Percentiles rank a stretch among this genome's conserved stretches.
Conservation (phyloP, 495 filamentous ascomycete genomes). For the Penicillium herquei region DNA sequence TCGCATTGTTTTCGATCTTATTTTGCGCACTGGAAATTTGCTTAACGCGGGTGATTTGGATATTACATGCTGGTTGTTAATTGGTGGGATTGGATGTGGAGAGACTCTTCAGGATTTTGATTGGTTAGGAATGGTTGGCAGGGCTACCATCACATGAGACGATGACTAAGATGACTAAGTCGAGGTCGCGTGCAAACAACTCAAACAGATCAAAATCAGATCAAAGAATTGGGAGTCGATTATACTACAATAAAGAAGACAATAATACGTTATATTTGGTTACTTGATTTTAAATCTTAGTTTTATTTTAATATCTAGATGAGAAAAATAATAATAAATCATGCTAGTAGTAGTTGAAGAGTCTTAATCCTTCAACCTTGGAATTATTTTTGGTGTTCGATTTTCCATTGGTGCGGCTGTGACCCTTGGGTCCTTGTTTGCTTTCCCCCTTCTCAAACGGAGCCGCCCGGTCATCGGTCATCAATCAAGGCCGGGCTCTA, state of each 20-base stretch:
- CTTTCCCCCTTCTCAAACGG: constrained; percentile 5
- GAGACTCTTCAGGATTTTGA: background rate
- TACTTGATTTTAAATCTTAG: too few species aligned
- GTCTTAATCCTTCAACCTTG: too few species aligned
- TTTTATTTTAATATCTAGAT: too few species aligned
- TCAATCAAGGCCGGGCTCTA: constrained; percentile 2
- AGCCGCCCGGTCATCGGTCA: constrained; percentile 2
- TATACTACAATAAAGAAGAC: background rate
- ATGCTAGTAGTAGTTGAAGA: too few species aligned
- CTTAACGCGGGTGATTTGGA: constrained; percentile 4
- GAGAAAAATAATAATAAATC: too few species aligned
- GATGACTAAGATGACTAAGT: constrained; percentile 15
- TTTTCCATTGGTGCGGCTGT: background rate
- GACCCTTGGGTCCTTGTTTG: background rate
- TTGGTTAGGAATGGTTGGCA: constrained; percentile 23
- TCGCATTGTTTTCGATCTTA: constrained; percentile 3
- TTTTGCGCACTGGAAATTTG: constrained; percentile 1
- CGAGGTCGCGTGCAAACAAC: background rate
- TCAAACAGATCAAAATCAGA: too few species aligned
- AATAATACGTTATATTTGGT: too few species aligned
- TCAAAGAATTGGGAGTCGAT: background rate
- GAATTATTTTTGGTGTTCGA: too few species aligned
- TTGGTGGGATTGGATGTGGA: constrained; percentile 17
- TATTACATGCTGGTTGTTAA: constrained; percentile 7
- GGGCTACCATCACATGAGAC: constrained; percentile 26